phyloP scores from a whole-genome alignment of 2,329 filamentous ascomycete genomes.

The Trichoderma pleuroti region DNA sequence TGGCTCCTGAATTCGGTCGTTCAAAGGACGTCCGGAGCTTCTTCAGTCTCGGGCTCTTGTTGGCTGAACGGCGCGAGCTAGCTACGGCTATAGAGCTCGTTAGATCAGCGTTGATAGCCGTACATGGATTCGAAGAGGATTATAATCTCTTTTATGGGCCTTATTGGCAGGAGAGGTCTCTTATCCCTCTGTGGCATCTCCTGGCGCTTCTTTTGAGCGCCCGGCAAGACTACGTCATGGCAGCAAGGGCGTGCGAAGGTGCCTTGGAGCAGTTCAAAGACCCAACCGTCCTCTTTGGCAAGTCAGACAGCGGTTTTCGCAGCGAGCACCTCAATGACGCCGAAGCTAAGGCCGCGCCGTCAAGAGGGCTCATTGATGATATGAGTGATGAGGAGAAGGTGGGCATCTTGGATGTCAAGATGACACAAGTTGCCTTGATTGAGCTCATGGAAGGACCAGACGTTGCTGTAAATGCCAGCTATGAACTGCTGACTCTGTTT shows the following conservation, averaged over 20 bases:
- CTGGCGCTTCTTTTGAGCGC: slow-evolving; percentile 82
- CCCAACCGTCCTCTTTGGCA: slow-evolving; percentile 65
- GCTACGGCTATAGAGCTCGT: slow-evolving; percentile 76
- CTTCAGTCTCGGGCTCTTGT: slow-evolving; percentile 77
- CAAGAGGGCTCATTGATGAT: slow-evolving; percentile 63
- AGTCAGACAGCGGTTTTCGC: slow-evolving; percentile 52
- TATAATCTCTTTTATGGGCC: slow-evolving; percentile 45
- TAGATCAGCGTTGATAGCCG: slow-evolving; percentile 68
- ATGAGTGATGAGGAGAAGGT: slow-evolving; percentile 85
- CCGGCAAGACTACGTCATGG: slow-evolving; percentile 77
- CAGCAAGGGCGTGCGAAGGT: slow-evolving; percentile 79
- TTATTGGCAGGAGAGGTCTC: slow-evolving; percentile 60
- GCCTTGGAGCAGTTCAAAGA: slow-evolving; percentile 87
- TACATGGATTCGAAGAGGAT: slow-evolving; percentile 45
- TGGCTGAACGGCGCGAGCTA: slow-evolving; percentile 82
- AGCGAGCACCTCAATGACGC: slow-evolving; percentile 65
- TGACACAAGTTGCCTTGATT: slow-evolving; percentile 83
- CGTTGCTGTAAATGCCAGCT: slow-evolving; percentile 81
- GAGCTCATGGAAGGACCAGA: slow-evolving; percentile 81
- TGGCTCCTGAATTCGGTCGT: slow-evolving; percentile 63
- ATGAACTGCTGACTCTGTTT: slow-evolving; percentile 80
- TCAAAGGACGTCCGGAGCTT: slow-evolving; percentile 70
- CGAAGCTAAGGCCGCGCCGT: slow-evolving; percentile 30
- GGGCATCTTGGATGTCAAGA: slow-evolving; percentile 86
- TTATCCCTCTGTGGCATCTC: slow-evolving; percentile 87